Percentiles rank a stretch among this genome's conserved stretches.
phyloP scores from a whole-genome alignment of 495 filamentous ascomycete species.

The Echria macrotheca region DNA sequence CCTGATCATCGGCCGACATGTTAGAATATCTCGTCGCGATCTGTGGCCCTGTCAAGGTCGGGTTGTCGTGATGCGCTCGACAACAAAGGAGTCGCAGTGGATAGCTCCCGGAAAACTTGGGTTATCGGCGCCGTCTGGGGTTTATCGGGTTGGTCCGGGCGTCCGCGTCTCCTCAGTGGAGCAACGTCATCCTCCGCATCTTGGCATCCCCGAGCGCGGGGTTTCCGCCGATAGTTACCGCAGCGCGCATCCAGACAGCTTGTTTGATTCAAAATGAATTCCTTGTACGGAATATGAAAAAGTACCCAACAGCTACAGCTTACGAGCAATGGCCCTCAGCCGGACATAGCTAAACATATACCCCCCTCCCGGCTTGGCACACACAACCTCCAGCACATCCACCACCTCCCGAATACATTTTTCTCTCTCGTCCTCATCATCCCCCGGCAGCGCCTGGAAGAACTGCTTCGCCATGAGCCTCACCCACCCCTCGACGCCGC shows the following conservation, averaged over 20 bases:
- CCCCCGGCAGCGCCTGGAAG: conserved; percentile 50
- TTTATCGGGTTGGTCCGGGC: conserved; percentile 1
- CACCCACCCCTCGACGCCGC: conserved; percentile 69
- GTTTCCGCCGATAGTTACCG: no score
- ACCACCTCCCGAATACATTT: conserved; percentile 50
- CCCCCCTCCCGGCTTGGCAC: conserved; percentile 50
- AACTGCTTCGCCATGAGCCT: conserved; percentile 57
- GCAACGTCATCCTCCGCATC: conserved; percentile 6
- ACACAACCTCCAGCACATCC: conserved; percentile 51
- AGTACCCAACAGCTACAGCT: conserved; percentile 34
- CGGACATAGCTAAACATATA: conserved; percentile 67
- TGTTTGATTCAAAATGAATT: neutral
- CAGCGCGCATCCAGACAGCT: no score
- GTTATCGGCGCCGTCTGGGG: neutral
- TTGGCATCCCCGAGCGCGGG: no score
- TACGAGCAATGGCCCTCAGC: conserved; percentile 59
- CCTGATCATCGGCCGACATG: conserved; percentile 60
- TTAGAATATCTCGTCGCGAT: neutral
- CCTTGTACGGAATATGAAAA: no score
- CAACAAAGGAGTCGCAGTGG: no score
- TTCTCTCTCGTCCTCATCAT: conserved; percentile 43
- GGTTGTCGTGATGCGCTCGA: no score
- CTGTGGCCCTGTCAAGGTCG: neutral
- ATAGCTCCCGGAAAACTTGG: no score
- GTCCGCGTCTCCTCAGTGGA: neutral